phyloP scores from a whole-genome alignment of 768 basidiomycete species.

The Termitomyces sp. region DNA sequence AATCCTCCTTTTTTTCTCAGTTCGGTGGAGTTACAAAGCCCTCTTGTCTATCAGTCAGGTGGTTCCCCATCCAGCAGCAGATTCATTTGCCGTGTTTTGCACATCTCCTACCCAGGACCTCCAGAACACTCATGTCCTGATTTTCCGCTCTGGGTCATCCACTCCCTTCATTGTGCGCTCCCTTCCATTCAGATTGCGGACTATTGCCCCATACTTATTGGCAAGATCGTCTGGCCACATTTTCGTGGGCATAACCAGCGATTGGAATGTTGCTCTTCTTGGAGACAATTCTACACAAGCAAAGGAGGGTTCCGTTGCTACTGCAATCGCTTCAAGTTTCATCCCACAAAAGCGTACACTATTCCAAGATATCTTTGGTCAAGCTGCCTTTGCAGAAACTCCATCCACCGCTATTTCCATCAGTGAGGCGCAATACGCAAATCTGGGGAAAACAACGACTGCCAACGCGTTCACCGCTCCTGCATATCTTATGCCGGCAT shows the following conservation, averaged over 20 bases:
- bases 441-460: conserved; percentile 4
- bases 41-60: conserved; percentile 36
- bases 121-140: conserved; percentile 35
- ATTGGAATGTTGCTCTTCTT: conserved; percentile 63
- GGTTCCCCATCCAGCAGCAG: conserved; percentile 53
- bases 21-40: conserved; percentile 53
- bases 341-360: conserved; percentile 47
- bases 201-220: conserved; percentile 34
- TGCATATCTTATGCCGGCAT: conserved; percentile 72
- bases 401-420: conserved; percentile 18
- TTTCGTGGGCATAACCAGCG: conserved; percentile 66
- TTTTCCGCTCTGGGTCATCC: conserved; percentile 46
- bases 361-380: conserved; percentile 90
- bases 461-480: conserved; percentile 53
- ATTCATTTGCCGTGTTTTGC: conserved; percentile 59
- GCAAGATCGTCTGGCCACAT: conserved; percentile 38
- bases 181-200: conserved; percentile 65
- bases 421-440: neutral
- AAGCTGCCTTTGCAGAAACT: conserved; percentile 53
- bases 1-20: conserved; percentile 30
- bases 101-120: conserved; percentile 24
- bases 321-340: conserved; percentile 28
- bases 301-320: conserved; percentile 38
- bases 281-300: conserved; percentile 51
- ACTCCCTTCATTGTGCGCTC: conserved; percentile 37